Conservation (phyloP, 192 early-diverging fungal genomes). For the Linnemannia hyalina region DNA sequence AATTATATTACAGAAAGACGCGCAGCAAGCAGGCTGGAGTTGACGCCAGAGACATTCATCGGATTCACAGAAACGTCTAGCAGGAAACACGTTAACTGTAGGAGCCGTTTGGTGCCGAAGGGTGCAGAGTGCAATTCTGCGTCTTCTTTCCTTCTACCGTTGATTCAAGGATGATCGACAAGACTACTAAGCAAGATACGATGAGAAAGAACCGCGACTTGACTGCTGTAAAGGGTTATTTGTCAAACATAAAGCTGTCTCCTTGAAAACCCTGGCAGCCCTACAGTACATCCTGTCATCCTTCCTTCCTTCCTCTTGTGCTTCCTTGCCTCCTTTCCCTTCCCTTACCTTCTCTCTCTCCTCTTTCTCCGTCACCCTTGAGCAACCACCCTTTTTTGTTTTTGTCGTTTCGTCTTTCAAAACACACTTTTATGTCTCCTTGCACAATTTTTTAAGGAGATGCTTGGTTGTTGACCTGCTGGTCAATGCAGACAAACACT, state of each 20-base stretch:
- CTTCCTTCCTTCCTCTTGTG: neutral
- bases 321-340: neutral
- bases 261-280: constrained; percentile 1
- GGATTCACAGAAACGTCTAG: too few relatives aligned
- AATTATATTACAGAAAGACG: neutral
- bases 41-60: too few relatives aligned
- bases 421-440: neutral
- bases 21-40: neutral
- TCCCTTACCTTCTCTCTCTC: too few relatives aligned
- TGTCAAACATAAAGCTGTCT: neutral
- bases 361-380: neutral
- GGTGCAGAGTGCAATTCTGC: neutral
- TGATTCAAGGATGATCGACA: neutral
- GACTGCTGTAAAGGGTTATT: neutral
- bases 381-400: neutral
- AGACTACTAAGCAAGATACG: neutral
- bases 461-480: neutral
- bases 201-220: neutral
- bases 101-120: neutral
- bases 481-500: neutral
- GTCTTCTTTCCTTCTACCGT: neutral
- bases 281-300: neutral
- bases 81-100: too few relatives aligned
- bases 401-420: neutral
- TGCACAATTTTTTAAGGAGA: neutral